Conservation (phyloP, 148 eudicot genomes). For the Rhododendron ferrugineum region DNA sequence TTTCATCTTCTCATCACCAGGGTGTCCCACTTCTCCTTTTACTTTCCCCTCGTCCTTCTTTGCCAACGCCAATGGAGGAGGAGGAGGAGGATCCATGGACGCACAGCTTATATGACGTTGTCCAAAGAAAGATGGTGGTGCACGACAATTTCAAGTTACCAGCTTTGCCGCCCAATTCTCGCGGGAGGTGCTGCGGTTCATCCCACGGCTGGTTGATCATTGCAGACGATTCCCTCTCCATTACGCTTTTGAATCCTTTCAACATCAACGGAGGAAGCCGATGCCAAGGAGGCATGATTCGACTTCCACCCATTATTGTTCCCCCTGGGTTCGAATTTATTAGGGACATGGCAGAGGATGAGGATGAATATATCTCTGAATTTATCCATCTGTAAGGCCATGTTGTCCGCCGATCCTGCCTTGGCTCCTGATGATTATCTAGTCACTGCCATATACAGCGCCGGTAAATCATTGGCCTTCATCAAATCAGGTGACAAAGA, state of each 20-base stretch:
- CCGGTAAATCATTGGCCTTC: not conserved
- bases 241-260: not conserved
- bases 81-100: not conserved
- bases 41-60: not conserved
- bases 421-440: not conserved
- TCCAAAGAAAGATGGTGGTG: not conserved
- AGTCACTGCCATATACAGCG: not conserved
- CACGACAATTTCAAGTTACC: not conserved
- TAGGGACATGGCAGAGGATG: no score
- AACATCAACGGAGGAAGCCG: not conserved
- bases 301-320: not conserved
- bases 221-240: not conserved
- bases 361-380: not conserved
- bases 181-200: not conserved
- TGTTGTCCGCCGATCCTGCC: not conserved
- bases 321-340: no score
- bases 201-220: conserved; percentile 7
- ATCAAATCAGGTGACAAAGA: not conserved
- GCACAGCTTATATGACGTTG: not conserved
- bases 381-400: not conserved
- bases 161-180: not conserved
- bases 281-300: not conserved
- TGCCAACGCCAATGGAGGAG: no score
- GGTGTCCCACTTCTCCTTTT: not conserved
- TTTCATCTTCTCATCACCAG: no score